Evolutionary conservation across 2,329 filamentous ascomycete genomes (phyloP), one percentile per base, ranked within the genome.

Genomic region (Chlorencoelia australis): DNA sequence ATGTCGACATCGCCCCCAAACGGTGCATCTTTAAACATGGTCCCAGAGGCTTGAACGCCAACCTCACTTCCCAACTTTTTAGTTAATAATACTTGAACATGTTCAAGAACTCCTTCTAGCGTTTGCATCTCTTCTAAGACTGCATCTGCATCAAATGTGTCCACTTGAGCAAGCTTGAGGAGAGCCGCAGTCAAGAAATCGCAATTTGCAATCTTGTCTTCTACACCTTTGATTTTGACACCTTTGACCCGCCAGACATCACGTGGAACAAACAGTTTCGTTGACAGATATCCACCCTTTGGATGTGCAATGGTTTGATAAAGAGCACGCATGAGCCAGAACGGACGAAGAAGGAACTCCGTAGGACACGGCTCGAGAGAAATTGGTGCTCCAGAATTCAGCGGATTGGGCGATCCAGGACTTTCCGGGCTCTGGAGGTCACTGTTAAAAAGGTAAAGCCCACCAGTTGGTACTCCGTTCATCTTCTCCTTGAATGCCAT

Each of bases 271-370:
- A 98, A 98, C 0, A 98, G 71, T 51, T 87, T 88, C 15, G 79
- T 89, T 35, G 88, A 94, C 14, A 98, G 56, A 55, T 95, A 98
- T 11, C 88, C 91, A 24, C 91, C 91, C 16, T 86, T 78, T 2
- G 89, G 86, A 53, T 98, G 89, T 13, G 80, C 82, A 29, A 98
- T 75, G 0, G 88, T 94, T 57, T 95, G 86, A 55, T 91, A 94
- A 17, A 98, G 69, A 43, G 83, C 88, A 37, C 91, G 79, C 85
- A 98, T 94, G 29, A 98, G 68, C 91, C 91, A 98, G 59, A 95
- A 98, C 2, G 91, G 93, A 14, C 91, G 79, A n/a, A 96, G 69
- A 51, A 95, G 71, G 41, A 81, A 79, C 26, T 93, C 86, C 22
- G 82, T 84, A 1, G 91, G 91, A 56, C 93, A 98, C 3, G 91